Conservation (phyloP, 805 yeast genomes). For the Yamadazyma philogaea region DNA sequence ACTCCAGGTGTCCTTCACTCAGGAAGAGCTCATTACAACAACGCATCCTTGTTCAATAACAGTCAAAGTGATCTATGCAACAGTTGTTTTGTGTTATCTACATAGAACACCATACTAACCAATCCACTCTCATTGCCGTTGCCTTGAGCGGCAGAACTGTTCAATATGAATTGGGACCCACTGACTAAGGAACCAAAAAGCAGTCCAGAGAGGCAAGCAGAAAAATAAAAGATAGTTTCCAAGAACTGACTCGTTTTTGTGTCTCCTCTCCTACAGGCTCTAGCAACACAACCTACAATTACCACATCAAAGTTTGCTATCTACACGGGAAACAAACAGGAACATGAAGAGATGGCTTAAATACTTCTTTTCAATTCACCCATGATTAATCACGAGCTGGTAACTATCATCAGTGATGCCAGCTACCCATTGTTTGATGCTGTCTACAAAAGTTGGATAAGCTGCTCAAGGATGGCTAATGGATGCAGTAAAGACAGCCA, state of each 20-base stretch:
- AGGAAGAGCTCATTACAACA: no score
- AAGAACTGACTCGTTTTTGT: conserved; percentile 25
- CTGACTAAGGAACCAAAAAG: no score
- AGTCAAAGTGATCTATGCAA: no score
- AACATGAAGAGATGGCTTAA: no score
- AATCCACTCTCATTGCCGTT: no score
- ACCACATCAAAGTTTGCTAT: conserved; percentile 29
- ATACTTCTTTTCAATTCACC: conserved; percentile 31
- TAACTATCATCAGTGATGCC: conserved; percentile 45
- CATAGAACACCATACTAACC: no score
- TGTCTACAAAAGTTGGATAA: conserved; percentile 44
- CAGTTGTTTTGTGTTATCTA: no score
- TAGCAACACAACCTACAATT: conserved; percentile 37
- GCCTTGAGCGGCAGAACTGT: no score
- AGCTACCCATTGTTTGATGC: conserved; percentile 48
- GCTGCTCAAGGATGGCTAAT: conserved; percentile 30
- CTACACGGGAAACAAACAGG: no score
- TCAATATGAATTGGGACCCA: no score
- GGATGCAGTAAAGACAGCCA: conserved; percentile 4
- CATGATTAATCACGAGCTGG: conserved; percentile 44
- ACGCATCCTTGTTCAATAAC: no score
- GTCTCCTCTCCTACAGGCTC: conserved; percentile 32
- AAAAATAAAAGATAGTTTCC: conserved; percentile 33
- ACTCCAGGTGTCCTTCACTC: no score
- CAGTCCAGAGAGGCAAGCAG: conserved; percentile 27